Conservation (phyloP, 2,329 filamentous ascomycete species). For the Aspergillus aculeatinus region DNA sequence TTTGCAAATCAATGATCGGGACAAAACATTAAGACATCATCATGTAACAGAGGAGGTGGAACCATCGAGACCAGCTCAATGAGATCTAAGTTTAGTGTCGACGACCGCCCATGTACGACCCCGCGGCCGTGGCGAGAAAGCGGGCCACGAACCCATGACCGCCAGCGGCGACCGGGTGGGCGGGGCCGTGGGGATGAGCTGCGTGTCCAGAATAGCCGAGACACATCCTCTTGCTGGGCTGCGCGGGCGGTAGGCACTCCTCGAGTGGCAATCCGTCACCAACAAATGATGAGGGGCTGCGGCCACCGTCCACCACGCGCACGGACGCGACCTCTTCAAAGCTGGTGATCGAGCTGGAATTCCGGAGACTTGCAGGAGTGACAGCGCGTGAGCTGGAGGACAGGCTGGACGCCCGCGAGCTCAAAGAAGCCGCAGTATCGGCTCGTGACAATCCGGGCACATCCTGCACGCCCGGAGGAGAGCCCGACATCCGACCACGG, state of each 20-base stretch:
- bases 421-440: constrained; percentile 41
- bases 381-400: constrained; percentile 43
- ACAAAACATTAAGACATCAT: neutral
- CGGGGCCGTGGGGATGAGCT: constrained; percentile 9
- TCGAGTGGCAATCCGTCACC: constrained; percentile 39
- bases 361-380: constrained; percentile 45
- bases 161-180: constrained; percentile 12
- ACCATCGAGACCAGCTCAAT: constrained; percentile 13
- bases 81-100: constrained; percentile 28
- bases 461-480: constrained; percentile 46
- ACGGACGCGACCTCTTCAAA: constrained; percentile 26
- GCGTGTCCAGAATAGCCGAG: constrained; percentile 23
- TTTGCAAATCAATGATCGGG: neutral
- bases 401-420: constrained; percentile 46
- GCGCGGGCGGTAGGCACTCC: constrained; percentile 40
- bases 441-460: constrained; percentile 44
- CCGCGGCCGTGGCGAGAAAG: constrained; percentile 44
- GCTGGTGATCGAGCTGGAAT: constrained; percentile 37
- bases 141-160: constrained; percentile 40
- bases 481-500: constrained; percentile 40
- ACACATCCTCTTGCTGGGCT: constrained; percentile 45
- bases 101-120: constrained; percentile 42
- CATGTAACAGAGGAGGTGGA: neutral
- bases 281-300: constrained; percentile 37
- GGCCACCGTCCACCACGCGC: constrained; percentile 33